Evolutionary conservation across 116 monocot species (phyloP).

Genomic region (Iris pallida): DNA sequence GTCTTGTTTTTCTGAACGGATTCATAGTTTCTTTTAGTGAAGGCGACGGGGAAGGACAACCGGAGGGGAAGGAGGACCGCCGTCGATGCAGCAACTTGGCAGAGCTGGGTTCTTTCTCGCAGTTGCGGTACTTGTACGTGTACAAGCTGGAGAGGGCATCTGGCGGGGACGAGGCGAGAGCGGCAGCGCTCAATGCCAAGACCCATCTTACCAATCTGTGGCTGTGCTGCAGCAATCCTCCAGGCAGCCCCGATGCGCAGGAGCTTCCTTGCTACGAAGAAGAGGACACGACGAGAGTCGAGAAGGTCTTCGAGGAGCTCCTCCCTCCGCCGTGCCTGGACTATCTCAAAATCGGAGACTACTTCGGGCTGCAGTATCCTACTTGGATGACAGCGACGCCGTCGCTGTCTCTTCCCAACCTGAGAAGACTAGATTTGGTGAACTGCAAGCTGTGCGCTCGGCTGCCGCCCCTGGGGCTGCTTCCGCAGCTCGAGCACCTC

Average conservation of each 20-base stretch:
- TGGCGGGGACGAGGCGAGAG: conserved; percentile 8
- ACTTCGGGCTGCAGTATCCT: conserved; percentile 26
- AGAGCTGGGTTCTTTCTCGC: conserved; percentile 20
- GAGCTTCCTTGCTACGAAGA: not conserved
- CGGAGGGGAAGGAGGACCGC: not conserved
- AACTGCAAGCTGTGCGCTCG: conserved; percentile 5
- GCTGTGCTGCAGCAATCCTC: conserved; percentile 17
- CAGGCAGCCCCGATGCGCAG: too few species aligned
- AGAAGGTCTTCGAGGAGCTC: conserved; percentile 28
- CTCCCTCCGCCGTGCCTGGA: conserved; percentile 27
- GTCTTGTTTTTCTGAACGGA: conserved; percentile 20
- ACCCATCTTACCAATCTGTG: conserved; percentile 13
- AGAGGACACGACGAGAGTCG: conserved; percentile 7
- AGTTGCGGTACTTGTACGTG: conserved; percentile 16
- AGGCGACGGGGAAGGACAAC: not conserved
- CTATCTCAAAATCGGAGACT: conserved; percentile 21
- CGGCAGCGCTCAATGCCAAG: conserved; percentile 14
- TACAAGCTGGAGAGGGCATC: conserved; percentile 24
- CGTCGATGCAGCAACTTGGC: conserved; percentile 6
- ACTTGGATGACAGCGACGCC: conserved; percentile 24
- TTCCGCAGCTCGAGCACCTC: conserved; percentile 23
- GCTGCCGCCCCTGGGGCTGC: conserved; percentile 20
- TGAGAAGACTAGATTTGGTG: conserved; percentile 10
- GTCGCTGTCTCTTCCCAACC: conserved; percentile 9
- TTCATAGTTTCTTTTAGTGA: conserved; percentile 7